Evolutionary conservation across 2,329 filamentous ascomycete species (phyloP).

Genomic region (Alternaria sp.): DNA sequence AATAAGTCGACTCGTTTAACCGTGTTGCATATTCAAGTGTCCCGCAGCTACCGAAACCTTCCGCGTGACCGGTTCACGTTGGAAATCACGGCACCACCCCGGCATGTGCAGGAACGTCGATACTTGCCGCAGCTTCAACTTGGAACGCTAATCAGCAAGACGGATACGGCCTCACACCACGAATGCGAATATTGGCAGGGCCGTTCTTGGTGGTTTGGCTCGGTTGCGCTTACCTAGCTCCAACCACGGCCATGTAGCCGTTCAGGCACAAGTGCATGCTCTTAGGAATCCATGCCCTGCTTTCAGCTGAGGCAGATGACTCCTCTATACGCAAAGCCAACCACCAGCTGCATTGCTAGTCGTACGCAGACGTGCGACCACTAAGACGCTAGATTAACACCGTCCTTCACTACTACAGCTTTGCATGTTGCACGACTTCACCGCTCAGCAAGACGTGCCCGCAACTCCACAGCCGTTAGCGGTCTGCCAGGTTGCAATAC

Average conservation of each 20-base stretch:
- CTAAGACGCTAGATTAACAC: conserved; percentile 3
- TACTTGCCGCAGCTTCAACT: conserved; percentile 6
- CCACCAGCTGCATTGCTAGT: conserved; percentile 10
- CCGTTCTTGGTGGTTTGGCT: conserved; percentile 3
- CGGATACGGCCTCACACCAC: conserved; percentile 18
- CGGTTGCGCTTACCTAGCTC: conserved; percentile 16
- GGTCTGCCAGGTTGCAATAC: conserved; percentile 4
- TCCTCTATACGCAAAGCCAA: conserved; percentile 18
- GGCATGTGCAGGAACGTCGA: conserved; percentile 14
- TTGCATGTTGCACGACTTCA: conserved; percentile 20
- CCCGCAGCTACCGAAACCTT: conserved; percentile 24
- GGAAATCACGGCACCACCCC: conserved; percentile 12
- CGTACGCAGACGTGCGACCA: conserved; percentile 4
- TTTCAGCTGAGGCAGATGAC: conserved; percentile 14
- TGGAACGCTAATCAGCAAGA: conserved; percentile 4
- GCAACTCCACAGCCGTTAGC: conserved; percentile 6
- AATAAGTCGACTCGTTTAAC: conserved; percentile 11
- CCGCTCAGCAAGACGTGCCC: conserved; percentile 16
- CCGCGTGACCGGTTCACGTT: conserved; percentile 27
- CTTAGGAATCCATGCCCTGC: conserved; percentile 8
- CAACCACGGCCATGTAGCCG: background rate
- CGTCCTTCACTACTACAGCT: conserved; percentile 1
- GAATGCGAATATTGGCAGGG: conserved; percentile 18
- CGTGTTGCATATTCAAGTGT: conserved; percentile 15
- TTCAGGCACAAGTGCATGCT: conserved; percentile 11